A percentile compares a stretch with the other conserved stretches of the same genome.
Conservation (phyloP, 23 red algal species). For the Gracilaria domingensis region DNA sequence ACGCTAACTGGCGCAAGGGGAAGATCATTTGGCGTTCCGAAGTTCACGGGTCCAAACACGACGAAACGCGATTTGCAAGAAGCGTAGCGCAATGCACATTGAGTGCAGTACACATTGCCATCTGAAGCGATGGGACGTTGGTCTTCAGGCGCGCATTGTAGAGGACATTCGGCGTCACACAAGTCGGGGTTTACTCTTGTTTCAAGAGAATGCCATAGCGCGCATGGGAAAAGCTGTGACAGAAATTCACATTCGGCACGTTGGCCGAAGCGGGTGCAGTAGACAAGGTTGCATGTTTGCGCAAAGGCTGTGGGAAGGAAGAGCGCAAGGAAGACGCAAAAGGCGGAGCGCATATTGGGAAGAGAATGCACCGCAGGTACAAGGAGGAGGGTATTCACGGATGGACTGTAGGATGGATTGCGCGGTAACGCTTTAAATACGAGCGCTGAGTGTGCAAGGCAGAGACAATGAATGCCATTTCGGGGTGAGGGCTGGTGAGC, state of each 20-base stretch:
- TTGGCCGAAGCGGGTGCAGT: constrained; percentile 1
- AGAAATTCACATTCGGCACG: neutral
- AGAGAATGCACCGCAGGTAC: neutral
- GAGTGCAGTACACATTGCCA: constrained; percentile 20
- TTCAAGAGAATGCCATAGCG: constrained; percentile 27
- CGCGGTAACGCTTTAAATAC: neutral
- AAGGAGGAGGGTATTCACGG: neutral
- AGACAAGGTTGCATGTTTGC: constrained; percentile 18
- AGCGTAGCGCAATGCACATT: constrained; percentile 19
- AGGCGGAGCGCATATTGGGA: neutral
- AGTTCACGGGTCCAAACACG: constrained; percentile 37
- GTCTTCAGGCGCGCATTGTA: neutral
- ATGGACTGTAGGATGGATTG: neutral
- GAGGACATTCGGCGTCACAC: constrained; percentile 10
- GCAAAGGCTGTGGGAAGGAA: neutral
- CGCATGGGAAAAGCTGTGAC: constrained; percentile 12
- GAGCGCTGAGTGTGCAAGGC: neutral
- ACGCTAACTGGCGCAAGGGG: neutral
- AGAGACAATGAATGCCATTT: neutral
- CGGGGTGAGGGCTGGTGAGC: neutral
- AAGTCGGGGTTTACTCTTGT: neutral
- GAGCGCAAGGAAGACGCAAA: neutral
- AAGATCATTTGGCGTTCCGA: constrained; percentile 1
- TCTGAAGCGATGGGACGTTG: constrained; percentile 21
- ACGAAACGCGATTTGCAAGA: constrained; percentile 10